phyloP scores from a whole-genome alignment of 768 basidiomycete genomes.

The Hemileccinum rubropunctum region DNA sequence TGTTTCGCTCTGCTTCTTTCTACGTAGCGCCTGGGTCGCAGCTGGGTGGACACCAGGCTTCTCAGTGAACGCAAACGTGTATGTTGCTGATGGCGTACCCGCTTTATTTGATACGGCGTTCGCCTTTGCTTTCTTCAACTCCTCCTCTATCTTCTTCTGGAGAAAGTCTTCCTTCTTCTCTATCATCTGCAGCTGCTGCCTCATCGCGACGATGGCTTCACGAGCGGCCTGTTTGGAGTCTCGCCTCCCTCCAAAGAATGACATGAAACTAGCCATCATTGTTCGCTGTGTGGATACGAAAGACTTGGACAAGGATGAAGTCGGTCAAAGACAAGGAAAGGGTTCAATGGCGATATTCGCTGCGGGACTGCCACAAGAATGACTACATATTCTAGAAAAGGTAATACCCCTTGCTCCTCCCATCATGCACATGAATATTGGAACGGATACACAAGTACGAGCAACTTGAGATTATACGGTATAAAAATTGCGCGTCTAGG shows the following conservation, averaged over 20 bases:
- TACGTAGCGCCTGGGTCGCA: slow-evolving; percentile 84
- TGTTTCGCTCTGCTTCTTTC: slow-evolving; percentile 87
- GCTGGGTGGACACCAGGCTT: slow-evolving; percentile 41
- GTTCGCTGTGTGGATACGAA: background rate
- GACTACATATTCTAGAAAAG: slow-evolving; percentile 24
- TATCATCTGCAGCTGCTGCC: slow-evolving; percentile 93
- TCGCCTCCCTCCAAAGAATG: slow-evolving; percentile 81
- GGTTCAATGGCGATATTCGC: slow-evolving; percentile 5
- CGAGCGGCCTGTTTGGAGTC: slow-evolving; percentile 83
- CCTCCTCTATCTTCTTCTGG: slow-evolving; percentile 96
- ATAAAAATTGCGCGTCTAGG: slow-evolving; percentile 25
- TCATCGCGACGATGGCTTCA: slow-evolving; percentile 89
- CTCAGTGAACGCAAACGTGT: slow-evolving; percentile 4
- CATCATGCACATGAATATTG: too few relatives aligned
- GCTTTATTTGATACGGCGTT: slow-evolving; percentile 94
- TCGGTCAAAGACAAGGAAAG: background rate
- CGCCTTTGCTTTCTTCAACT: slow-evolving; percentile 83
- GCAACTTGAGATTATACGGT: slow-evolving; percentile 26
- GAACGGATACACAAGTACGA: background rate
- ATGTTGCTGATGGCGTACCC: slow-evolving; percentile 51
- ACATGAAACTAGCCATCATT: slow-evolving; percentile 80
- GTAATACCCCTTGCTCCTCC: slow-evolving; percentile 17
- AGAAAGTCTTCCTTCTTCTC: slow-evolving; percentile 99
- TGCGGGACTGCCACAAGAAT: slow-evolving; percentile 13
- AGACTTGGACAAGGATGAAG: slow-evolving; percentile 3